These are phyloP conservation scores for Mycena latifolia DNA, from an alignment of 768 basidiomycete genomes.

Conservation along the genomic window DNA sequence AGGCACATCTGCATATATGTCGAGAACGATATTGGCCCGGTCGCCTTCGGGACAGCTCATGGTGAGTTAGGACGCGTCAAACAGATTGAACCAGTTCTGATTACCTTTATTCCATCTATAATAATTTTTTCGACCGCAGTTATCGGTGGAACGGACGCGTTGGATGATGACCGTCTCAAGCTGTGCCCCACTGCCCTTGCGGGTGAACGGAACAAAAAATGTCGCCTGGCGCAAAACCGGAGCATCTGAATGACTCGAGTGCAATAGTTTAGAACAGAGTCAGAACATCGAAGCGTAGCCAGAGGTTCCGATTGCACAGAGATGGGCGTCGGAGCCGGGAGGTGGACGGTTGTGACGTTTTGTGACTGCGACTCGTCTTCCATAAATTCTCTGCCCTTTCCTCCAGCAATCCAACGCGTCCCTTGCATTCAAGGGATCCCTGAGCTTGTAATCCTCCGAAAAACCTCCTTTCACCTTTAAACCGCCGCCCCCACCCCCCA, in stretches of 20 bases:
- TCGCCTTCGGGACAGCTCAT: constrained; percentile 66
- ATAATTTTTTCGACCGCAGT: constrained; percentile 33
- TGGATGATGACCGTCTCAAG: constrained; percentile 5
- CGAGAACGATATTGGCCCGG: constrained; percentile 90
- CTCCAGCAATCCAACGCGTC: not conserved
- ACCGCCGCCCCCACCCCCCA: not conserved
- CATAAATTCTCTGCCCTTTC: constrained; percentile 10
- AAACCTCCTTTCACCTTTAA: not conserved
- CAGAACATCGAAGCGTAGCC: not conserved
- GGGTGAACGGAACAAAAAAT: constrained; percentile 5
- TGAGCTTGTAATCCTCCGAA: not conserved
- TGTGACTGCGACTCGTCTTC: constrained; percentile 2
- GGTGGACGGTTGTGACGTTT: constrained; percentile 9
- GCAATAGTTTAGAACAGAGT: not conserved
- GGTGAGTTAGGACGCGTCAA: constrained; percentile 20
- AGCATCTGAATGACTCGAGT: constrained; percentile 23
- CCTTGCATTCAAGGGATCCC: constrained; percentile 20
- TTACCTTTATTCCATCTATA: constrained; percentile 34
- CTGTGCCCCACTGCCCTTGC: not conserved
- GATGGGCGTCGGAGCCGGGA: constrained; percentile 12
- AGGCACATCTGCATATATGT: constrained; percentile 95
- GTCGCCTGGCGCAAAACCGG: constrained; percentile 1
- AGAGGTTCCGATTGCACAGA: too few species aligned
- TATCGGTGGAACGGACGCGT: constrained; percentile 7
- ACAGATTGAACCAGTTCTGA: constrained; percentile 4